Percentiles rank a stretch among this genome's conserved stretches.
These are phyloP conservation scores for Kluyveromyces sp. DNA, from an alignment of 1,139 yeast genomes.

Conservation along the genomic window DNA sequence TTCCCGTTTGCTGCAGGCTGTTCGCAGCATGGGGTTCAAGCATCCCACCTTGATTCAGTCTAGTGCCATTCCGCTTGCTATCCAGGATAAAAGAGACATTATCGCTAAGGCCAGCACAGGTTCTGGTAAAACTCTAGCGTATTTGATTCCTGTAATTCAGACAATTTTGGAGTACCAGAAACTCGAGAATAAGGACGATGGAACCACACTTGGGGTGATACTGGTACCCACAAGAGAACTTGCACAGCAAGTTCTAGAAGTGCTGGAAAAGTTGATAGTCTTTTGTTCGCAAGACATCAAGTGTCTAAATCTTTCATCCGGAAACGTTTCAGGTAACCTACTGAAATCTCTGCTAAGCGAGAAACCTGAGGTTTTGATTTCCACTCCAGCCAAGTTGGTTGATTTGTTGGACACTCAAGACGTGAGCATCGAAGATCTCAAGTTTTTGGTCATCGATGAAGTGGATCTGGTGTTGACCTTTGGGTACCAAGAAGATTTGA, in stretches of 20 bases:
- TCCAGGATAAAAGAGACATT: constrained; percentile 79
- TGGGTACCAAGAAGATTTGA: constrained; percentile 84
- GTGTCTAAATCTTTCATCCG: constrained; percentile 64
- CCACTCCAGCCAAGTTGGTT: constrained; percentile 81
- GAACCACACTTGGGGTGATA: constrained; percentile 45
- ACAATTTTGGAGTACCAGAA: constrained; percentile 43
- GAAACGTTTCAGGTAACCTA: constrained; percentile 62
- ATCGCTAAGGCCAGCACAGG: constrained; percentile 88
- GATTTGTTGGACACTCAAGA: constrained; percentile 44
- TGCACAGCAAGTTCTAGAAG: constrained; percentile 72
- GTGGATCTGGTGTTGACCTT: constrained; percentile 87
- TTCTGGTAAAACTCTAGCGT: constrained; percentile 86
- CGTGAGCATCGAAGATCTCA: constrained; percentile 45
- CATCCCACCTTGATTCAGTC: constrained; percentile 89
- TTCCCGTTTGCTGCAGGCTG: constrained; percentile 75
- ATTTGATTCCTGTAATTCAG: constrained; percentile 71
- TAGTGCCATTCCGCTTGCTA: constrained; percentile 84
- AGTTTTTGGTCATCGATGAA: constrained; percentile 83
- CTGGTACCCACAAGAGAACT: constrained; percentile 84
- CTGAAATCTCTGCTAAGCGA: constrained; percentile 62
- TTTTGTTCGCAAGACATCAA: constrained; percentile 66
- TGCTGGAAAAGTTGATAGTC: constrained; percentile 58
- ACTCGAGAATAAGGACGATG: constrained; percentile 20
- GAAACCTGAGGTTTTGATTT: constrained; percentile 71
- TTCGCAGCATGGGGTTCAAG: constrained; percentile 71